Conservation (phyloP, 176 grass and related monocot genomes). For the Areca catechu region DNA sequence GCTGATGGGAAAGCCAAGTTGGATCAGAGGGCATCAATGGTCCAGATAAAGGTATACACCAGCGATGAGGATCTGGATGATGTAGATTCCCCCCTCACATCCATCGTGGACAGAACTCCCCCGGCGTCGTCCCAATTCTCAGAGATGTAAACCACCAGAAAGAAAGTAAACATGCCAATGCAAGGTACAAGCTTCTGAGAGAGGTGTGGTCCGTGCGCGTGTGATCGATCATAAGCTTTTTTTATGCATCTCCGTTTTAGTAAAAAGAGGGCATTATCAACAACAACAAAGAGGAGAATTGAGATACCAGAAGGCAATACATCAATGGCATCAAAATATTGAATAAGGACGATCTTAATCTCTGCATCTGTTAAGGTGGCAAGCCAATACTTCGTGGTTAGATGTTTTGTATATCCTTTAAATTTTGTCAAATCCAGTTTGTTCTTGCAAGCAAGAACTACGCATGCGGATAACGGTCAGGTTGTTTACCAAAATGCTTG, state of each 20-base stretch:
- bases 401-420: too few relatives aligned
- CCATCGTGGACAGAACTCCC: slow-evolving; percentile 35
- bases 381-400: too few relatives aligned
- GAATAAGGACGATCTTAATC: too few relatives aligned
- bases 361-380: too few relatives aligned
- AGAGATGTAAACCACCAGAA: slow-evolving; percentile 16
- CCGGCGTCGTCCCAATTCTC: slow-evolving; percentile 25
- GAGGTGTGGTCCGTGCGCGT: slow-evolving; percentile 58
- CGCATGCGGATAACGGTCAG: too few relatives aligned
- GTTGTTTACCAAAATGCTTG: too few relatives aligned
- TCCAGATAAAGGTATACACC: slow-evolving; percentile 62
- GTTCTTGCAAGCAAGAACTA: too few relatives aligned
- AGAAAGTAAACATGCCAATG: slow-evolving; percentile 32
- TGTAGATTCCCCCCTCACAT: slow-evolving; percentile 50
- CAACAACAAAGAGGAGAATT: background rate
- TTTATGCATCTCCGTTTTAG: background rate
- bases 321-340: too few relatives aligned
- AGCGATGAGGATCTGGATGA: slow-evolving; percentile 73
- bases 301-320: too few relatives aligned
- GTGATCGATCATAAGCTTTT: too few relatives aligned
- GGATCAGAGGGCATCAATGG: slow-evolving; percentile 47
- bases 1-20: slow-evolving; percentile 21
- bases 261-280: background rate
- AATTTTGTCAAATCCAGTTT: too few relatives aligned
- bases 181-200: slow-evolving; percentile 57